Evolutionary conservation across 768 basidiomycete genomes (phyloP), one percentile per base, ranked within the genome.

Genomic region (Auriscalpium microsporum): DNA sequence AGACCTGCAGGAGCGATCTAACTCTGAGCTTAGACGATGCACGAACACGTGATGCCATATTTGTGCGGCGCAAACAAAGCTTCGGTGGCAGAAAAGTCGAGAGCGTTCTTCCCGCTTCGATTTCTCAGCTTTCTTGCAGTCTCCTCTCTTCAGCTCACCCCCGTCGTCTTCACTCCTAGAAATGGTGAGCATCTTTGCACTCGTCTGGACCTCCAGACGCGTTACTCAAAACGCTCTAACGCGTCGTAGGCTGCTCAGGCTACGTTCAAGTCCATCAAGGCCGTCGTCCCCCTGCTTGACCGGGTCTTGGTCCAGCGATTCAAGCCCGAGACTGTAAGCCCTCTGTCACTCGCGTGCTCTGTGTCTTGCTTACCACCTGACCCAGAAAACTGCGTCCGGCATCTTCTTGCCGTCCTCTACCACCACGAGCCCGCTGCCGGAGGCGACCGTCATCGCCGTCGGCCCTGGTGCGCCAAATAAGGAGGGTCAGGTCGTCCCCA

Each of bases 261-360:
- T 62, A 95, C 94, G 23, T 93, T 98, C 86, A 96, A 91, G 74
- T 86, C 84, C 62, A 97, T 97, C 81, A 90, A 81, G 76, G 77
- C 94, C 56, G 69, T 98, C 62, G 73, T 90, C 60, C 95, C 95
- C 58, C 82, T 98, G 50, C 77, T 98, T 54, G 95, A 98, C 84
- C 90, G 95, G 61, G 90, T 98, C 60, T 79, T 98, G 62, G 94
- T 98, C 58, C 95, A 97, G 75, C 82, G 94, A 55, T 95, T 95
- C 84, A 98, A 97, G 78, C 78, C 91, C 35, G 94, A 95, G 63
- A 90, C 92, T 8, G 94, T 97, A 65, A 58, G 88, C 76, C 6
- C 16, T n/a, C 51, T 16, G 42, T 8, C 21, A 16, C 21, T 21
- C 16, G 45, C 3, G 45, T 13, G 19, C 8, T 56, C 10, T 59